These are phyloP conservation scores for Coriaria nepalensis DNA, from an alignment of 306 rosid genomes.

Conservation along the genomic window DNA sequence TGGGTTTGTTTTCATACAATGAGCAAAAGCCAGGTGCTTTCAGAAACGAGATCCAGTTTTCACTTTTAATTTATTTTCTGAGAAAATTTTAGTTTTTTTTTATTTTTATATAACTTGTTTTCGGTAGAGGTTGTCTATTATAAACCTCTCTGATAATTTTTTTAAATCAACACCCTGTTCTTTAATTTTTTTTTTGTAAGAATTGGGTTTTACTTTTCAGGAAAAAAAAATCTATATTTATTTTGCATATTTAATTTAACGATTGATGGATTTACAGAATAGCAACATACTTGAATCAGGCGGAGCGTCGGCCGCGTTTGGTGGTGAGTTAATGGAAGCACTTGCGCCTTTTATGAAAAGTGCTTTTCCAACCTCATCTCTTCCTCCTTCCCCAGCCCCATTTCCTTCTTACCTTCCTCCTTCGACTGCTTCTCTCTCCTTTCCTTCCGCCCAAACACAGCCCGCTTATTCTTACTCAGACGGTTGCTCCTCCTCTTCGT, in stretches of 20 bases:
- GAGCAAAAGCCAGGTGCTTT: conserved; percentile 75
- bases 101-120: conserved; percentile 3
- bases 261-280: conserved; percentile 50
- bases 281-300: conserved; percentile 37
- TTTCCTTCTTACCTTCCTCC: conserved; percentile 8
- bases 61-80: neutral
- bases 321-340: conserved; percentile 95
- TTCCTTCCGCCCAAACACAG: conserved; percentile 9
- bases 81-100: neutral
- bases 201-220: conserved; percentile 25
- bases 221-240: too few species aligned
- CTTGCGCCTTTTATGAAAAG: conserved; percentile 93
- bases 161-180: neutral
- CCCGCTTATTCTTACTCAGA: conserved; percentile 22
- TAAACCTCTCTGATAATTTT: conserved; percentile 40
- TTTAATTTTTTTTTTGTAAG: conserved; percentile 31
- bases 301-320: conserved; percentile 13
- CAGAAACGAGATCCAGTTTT: conserved; percentile 96
- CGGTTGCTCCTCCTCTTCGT: conserved; percentile 24
- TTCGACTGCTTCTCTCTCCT: conserved; percentile 9
- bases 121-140: conserved; percentile 67
- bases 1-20: conserved; percentile 58
- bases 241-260: neutral
- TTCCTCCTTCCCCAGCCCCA: conserved; percentile 13
- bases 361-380: conserved; percentile 33